Percentiles rank a stretch among this genome's conserved stretches.
phyloP scores from a whole-genome alignment of 805 yeast species.

The Ogataea dorogensis region DNA sequence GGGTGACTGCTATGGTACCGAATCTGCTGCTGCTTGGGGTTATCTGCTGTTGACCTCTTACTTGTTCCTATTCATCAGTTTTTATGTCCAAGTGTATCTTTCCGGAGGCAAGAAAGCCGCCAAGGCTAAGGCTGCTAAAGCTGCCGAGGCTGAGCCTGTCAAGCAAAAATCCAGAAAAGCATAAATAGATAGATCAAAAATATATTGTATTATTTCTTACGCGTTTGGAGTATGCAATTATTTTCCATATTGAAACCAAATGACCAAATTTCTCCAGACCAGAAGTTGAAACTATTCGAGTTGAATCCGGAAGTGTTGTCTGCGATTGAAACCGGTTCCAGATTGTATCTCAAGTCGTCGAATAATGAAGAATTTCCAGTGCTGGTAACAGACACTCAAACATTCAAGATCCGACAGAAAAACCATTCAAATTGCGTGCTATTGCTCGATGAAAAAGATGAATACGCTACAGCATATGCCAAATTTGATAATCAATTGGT shows the following conservation, averaged over 20 bases:
- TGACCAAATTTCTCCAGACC: slow-evolving; percentile 8
- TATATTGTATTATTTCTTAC: slow-evolving; percentile 1
- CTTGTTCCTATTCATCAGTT: slow-evolving; percentile 84
- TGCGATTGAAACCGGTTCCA: slow-evolving; percentile 31
- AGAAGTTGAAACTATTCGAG: slow-evolving; percentile 48
- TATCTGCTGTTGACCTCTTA: slow-evolving; percentile 85
- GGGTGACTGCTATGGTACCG: slow-evolving; percentile 90
- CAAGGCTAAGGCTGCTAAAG: slow-evolving; percentile 15
- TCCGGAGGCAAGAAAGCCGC: slow-evolving; percentile 32
- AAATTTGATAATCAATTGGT: slow-evolving; percentile 18
- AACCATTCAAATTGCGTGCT: slow-evolving; percentile 87
- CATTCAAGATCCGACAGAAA: slow-evolving; percentile 70
- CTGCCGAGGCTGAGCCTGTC: slow-evolving; percentile 17
- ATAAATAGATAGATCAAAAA: slow-evolving; percentile 10
- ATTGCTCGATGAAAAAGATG: slow-evolving; percentile 34
- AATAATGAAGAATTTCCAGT: slow-evolving; percentile 41
- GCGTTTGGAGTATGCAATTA: slow-evolving; percentile 25
- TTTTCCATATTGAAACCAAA: slow-evolving; percentile 30
- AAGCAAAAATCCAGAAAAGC: slow-evolving; percentile 34
- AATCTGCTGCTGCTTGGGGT: slow-evolving; percentile 90
- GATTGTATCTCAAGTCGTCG: slow-evolving; percentile 23
- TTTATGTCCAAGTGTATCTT: slow-evolving; percentile 85
- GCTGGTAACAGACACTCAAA: slow-evolving; percentile 54
- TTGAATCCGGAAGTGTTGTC: slow-evolving; percentile 48
- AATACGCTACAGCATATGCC: slow-evolving; percentile 11